A percentile compares a stretch with the other conserved stretches of the same genome.
Conservation (phyloP, 495 filamentous ascomycete species). For the Hypoxylon cercidicola region DNA sequence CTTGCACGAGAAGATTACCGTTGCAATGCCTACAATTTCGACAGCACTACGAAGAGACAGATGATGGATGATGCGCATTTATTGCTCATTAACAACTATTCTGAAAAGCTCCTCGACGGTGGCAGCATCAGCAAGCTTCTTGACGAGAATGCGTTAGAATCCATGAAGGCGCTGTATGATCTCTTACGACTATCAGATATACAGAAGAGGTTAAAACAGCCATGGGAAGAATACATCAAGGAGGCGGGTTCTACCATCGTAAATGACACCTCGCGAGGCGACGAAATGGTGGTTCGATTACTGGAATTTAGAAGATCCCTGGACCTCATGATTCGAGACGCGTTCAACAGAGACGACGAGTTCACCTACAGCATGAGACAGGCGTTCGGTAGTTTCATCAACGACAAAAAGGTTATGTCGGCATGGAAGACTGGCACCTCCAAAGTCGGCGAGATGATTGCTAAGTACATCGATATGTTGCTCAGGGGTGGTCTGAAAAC, state of each 20-base stretch:
- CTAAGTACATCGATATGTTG: constrained; percentile 92
- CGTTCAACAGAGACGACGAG: constrained; percentile 78
- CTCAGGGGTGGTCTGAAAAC: constrained; percentile 87
- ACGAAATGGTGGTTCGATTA: constrained; percentile 87
- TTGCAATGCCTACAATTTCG: constrained; percentile 82
- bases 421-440: constrained; percentile 83
- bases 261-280: constrained; percentile 76
- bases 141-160: constrained; percentile 68
- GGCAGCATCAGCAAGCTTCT: constrained; percentile 75
- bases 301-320: constrained; percentile 84
- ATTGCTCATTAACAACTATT: constrained; percentile 69
- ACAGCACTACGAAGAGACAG: constrained; percentile 80
- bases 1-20: constrained; percentile 75
- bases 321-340: constrained; percentile 74
- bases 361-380: constrained; percentile 82
- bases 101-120: constrained; percentile 68
- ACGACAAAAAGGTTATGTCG: constrained; percentile 75
- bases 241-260: constrained; percentile 81
- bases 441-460: constrained; percentile 98
- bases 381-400: constrained; percentile 89
- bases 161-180: constrained; percentile 79
- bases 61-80: constrained; percentile 76
- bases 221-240: constrained; percentile 83
- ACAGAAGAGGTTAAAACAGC: constrained; percentile 69
- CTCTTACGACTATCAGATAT: constrained; percentile 74